Base-by-base conservation (phyloP, 768 basidiomycete genomes). In the Hygrophorus pudorinus region DNA sequence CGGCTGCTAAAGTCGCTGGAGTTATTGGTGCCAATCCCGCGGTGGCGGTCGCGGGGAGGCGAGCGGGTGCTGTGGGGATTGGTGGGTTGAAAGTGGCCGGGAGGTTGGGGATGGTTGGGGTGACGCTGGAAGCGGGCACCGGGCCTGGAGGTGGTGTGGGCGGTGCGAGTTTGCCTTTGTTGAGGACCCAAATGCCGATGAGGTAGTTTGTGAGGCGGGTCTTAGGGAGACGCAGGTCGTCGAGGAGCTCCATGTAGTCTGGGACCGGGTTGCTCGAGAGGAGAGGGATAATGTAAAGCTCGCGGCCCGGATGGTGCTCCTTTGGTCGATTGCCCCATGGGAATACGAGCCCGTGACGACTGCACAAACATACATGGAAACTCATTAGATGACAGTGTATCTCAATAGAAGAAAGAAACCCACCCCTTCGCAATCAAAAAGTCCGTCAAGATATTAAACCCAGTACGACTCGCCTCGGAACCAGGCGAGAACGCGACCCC, bases 251-350 rank as follows among this genome's bases (percentile, higher is more conserved):
- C 51, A 93, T 72, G 53, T 79, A 93, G 47, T 93, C 91, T 1
- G 91, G 91, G 1, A 92, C 63, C 0, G 79, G 69, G 40, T 81
- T 73, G 21, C 63, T 69, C 17, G 82, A 69, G 16, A 71, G 65
- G 12, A 94, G 62, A 1, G 91, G 91, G 13, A 93, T 73, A 51
- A 93, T 75, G 54, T 94, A 94, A 29, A 93, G 63, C 57, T 94
- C 91, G 45, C 85, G 82, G 28, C 89, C 90, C 32, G 85, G 83
- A 45, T 76, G 71, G 54, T 75, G 64, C 9, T 88, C 81, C 51
- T 83, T 80, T 7, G 85, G 80, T 32, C 76, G 73, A 38, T 67
- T 68, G 1, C 87, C 84, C 88, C 88, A 91, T 7, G 88, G 88
- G 50, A 90, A 89, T 14, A 89, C 75, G 16, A 91, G 71, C 8